Evolutionary conservation across 2,329 filamentous ascomycete species (phyloP), one percentile per base, ranked within the genome.

Genomic region (Colletotrichum australisinense): DNA sequence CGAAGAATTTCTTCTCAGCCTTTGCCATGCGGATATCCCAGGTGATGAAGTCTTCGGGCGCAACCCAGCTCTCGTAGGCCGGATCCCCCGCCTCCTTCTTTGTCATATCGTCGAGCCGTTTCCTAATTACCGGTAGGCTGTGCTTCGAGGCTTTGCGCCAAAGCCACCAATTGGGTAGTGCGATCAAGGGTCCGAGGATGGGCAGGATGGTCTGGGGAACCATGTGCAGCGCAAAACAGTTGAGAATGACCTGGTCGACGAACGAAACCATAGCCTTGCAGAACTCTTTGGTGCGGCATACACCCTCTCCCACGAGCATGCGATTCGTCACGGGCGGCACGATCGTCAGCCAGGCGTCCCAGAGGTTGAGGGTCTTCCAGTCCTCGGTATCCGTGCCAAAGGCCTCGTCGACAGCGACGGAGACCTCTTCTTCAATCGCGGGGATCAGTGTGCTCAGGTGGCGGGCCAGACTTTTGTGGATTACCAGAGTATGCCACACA

Each of bases 31-130:
- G 84, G 69, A 91, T 88, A 58, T 84, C 82, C 90, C 89, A 92
- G 5, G 86, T 89, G 32, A 91, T 80, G 76, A 87, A 89, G 79
- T 91, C 89, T 60, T 90, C 88, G 0, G 88, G 87, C 7, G 86
- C 83, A 4, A 80, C 76, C 81, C 83, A 86, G 32, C 79, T 74
- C 28, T 85, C 82, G 67, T 83, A 84, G 2, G 79, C 81, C 1
- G 84, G 79, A 32, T 88, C 84, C 0, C 80, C 81, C 7, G 76
- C 77, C 2, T 82, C 81, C 64, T 86, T 85, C 64, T 81, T 83
- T 30, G 78, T 76, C 77, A 90, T 85, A 63, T 87, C 82, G 12
- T 81, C 76, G 9, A 90, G 80, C 1, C 89, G 86, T 75, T 87
- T 78, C 35, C 82, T 76, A 69, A 91, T 87, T n/a, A 88, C 60